Percentiles rank a stretch among this genome's conserved stretches.
These are phyloP conservation scores for Chrysoporthe austroafricana DNA, from an alignment of 2,329 filamentous ascomycete species.

Conservation along the genomic window DNA sequence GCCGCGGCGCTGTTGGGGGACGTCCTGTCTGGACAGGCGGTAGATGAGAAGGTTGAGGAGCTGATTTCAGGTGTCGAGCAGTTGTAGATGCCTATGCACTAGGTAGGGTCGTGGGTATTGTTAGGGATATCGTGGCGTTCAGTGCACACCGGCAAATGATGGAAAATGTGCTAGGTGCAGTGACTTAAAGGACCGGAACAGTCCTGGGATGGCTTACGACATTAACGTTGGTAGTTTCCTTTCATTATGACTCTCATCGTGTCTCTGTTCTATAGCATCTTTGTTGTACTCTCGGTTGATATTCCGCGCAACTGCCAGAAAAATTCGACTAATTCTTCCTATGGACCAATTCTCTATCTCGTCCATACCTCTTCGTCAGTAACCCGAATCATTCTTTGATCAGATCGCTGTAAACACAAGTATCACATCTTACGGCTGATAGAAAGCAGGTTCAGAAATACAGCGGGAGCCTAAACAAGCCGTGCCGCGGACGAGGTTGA, in stretches of 20 bases:
- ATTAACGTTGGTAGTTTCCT: background rate
- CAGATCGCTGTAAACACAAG: too few species aligned
- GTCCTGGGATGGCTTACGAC: background rate
- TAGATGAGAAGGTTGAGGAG: constrained; percentile 53
- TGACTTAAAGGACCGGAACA: background rate
- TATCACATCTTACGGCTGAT: too few species aligned
- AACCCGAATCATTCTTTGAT: background rate
- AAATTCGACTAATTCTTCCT: background rate
- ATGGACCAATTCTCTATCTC: background rate
- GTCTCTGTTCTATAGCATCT: background rate
- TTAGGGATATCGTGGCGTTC: background rate
- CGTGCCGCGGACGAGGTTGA: background rate
- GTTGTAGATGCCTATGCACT: constrained; percentile 43
- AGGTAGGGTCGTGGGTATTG: too few species aligned
- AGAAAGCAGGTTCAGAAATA: too few species aligned
- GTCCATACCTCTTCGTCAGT: background rate
- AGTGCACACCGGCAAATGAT: background rate
- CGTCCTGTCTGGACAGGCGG: constrained; percentile 41
- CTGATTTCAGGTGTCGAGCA: constrained; percentile 63
- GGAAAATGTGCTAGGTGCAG: background rate
- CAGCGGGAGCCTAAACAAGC: too few species aligned
- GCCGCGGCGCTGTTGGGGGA: constrained; percentile 48
- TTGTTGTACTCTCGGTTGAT: background rate
- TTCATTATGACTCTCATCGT: background rate
- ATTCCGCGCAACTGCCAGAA: background rate